Base-by-base conservation (phyloP, 2,329 filamentous ascomycete species). In the Exserohilum turcica region DNA sequence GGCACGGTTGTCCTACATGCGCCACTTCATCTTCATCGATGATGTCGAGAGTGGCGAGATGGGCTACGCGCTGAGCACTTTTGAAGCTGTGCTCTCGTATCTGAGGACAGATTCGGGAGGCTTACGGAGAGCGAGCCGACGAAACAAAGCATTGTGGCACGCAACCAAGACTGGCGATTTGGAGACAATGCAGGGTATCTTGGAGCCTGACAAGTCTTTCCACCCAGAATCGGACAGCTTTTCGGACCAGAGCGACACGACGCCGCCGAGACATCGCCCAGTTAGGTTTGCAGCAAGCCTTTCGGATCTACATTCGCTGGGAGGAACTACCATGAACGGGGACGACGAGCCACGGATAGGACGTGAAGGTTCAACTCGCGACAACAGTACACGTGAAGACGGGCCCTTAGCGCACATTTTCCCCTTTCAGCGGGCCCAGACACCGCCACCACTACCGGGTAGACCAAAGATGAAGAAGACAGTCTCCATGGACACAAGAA, bases 31-130 rank as follows among this genome's bases (percentile, higher is more conserved):
- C 62, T 99, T 96, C 74, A 92, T 96, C 44, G 94, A 97, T 65
- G 94, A 99, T 75, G 92, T 99, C 7, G 94, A 99, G 62, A 95
- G 87, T 56, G 94, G 94, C 43, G 94, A 99, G 76, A 88, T 95
- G 80, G 94, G 94, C 7, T 99, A 99, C 74, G 92, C 93, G 0
- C 76, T 99, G 44, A 97, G 93, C 74, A 99, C 94, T 0, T 91
- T 97, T 55, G 94, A 99, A 74, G 94, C 92, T 6, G 94, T 99
- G 0, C 76, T 99, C 29, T 87, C 91, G 1, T 97, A 99, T 71
- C 83, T 99, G 2, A 84, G 87, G 7, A 84, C 87, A 56, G 92
- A 96, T 69, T 96, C 93, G 0, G 86, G 85, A 12, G 89, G 88
- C 4, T 77, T 99, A 52, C 85, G 92, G 56, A 89, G 87, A 71